Base-by-base conservation (phyloP, 163 green algal genomes). In the Prototheca cutis region DNA sequence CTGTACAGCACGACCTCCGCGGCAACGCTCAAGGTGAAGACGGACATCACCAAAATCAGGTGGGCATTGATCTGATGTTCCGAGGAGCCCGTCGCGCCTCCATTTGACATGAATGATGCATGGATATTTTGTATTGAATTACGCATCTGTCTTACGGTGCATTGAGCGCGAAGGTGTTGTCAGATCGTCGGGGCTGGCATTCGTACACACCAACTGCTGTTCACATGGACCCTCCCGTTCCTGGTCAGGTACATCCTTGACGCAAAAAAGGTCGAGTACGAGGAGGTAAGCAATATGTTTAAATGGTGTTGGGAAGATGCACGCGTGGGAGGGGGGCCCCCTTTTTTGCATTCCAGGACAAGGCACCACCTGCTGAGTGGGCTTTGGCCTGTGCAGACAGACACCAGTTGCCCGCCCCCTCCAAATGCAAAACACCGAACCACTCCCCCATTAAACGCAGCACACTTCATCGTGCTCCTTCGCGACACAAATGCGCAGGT, bases 181-280 rank as follows among this genome's bases (percentile, higher is more conserved):
- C n/a, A n/a, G 36, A 45, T 45, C 36, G 36, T 45, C 10, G 36
- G 10, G 13, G 8, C 10, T 45, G 10, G 10, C 36, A 45, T 45
- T 45, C 36, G 13, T 13, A 45, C 36, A 8, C 36, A 45, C 8
- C 36, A n/a, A 21, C 36, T 45, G 10, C 36, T 45, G 36, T 21
- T 8, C 8, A 13, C 8, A 21, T 45, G 36, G 8, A 13, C 36
- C 36, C 36, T 45, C 36, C 36, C 36, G 10, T 45, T 45, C n/a
- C n/a, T 45, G 10, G 36, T 7, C 49, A 56, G 78, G 48, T 54
- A 72, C 33, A 62, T 89, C 25, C 55, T 89, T 18, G 68, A 76
- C 8, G 62, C 61, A 13, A 86, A 86, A 63, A 72, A 74, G n/a
- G 58, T 87, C 8, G 32, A 71, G 3, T 88, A 85, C 64, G 76